A percentile compares a stretch with the other conserved stretches of the same genome.
Evolutionary conservation across 1,139 yeast species (phyloP).

Genomic region (Yamadazyma dendronema): DNA sequence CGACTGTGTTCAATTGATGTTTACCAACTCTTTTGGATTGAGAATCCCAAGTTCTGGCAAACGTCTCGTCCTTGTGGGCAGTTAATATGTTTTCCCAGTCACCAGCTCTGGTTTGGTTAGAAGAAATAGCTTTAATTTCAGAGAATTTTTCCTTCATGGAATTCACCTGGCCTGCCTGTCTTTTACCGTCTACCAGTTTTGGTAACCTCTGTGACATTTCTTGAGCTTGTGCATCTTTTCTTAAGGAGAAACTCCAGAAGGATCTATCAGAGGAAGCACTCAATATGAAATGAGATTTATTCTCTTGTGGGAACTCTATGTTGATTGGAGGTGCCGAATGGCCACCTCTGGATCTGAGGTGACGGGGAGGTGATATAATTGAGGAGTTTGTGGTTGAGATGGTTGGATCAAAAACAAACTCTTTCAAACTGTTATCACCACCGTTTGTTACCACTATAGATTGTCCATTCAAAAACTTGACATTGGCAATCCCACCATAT

Average conservation of each 20-base stretch:
- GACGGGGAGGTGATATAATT: constrained; percentile 86
- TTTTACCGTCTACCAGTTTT: constrained; percentile 51
- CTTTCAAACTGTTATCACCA: constrained; percentile 86
- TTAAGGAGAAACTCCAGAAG: constrained; percentile 85
- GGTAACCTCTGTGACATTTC: constrained; percentile 81
- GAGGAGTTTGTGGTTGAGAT: constrained; percentile 63
- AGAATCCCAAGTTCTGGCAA: constrained; percentile 94
- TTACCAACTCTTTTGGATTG: constrained; percentile 78
- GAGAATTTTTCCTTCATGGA: constrained; percentile 66
- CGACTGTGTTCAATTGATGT: constrained; percentile 66
- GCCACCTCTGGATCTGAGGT: constrained; percentile 92
- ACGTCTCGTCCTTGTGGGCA: constrained; percentile 78
- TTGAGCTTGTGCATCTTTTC: constrained; percentile 96
- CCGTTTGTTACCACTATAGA: constrained; percentile 91
- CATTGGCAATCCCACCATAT: constrained; percentile 79
- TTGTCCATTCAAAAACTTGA: constrained; percentile 83
- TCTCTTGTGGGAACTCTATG: constrained; percentile 74
- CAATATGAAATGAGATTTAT: constrained; percentile 76
- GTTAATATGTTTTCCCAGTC: constrained; percentile 97
- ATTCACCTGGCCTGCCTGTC: constrained; percentile 56
- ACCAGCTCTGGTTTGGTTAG: constrained; percentile 75
- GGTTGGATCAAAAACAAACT: constrained; percentile 90
- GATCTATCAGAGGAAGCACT: constrained; percentile 88
- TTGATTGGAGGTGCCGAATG: constrained; percentile 88
- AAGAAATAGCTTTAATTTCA: constrained; percentile 70